phyloP scores from a whole-genome alignment of 1,139 yeast genomes.

The Saccharomyces pastorianus region DNA sequence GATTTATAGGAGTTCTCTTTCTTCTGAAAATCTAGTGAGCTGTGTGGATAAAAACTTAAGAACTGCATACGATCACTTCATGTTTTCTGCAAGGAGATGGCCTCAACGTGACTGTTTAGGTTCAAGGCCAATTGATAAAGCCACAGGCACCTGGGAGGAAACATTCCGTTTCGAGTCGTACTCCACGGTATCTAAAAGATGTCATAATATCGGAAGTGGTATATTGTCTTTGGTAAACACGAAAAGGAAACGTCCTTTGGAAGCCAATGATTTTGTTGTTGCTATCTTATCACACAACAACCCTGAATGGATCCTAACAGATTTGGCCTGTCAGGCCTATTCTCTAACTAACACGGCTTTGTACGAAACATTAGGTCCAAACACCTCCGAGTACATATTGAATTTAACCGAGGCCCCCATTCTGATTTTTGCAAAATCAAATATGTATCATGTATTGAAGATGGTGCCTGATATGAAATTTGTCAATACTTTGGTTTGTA shows the following conservation, averaged over 20 bases:
- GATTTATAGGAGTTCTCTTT: slow-evolving; percentile 42
- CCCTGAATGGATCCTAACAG: slow-evolving; percentile 55
- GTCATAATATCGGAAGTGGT: slow-evolving; percentile 56
- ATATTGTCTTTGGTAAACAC: slow-evolving; percentile 44
- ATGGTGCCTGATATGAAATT: slow-evolving; percentile 34
- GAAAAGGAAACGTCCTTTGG: slow-evolving; percentile 32
- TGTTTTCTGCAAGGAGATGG: slow-evolving; percentile 34
- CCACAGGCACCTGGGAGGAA: slow-evolving; percentile 38
- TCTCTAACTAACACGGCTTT: slow-evolving; percentile 50
- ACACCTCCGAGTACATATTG: slow-evolving; percentile 51
- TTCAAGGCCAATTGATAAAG: slow-evolving; percentile 36
- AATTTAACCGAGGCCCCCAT: slow-evolving; percentile 50
- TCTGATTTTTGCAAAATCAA: slow-evolving; percentile 43
- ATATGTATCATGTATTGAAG: slow-evolving; percentile 38
- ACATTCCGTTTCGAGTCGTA: slow-evolving; percentile 45
- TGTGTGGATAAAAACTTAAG: slow-evolving; percentile 43
- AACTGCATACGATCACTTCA: slow-evolving; percentile 46
- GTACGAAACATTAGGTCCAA: slow-evolving; percentile 58
- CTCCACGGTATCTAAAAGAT: slow-evolving; percentile 36
- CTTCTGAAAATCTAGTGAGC: slow-evolving; percentile 37
- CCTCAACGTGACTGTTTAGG: slow-evolving; percentile 47
- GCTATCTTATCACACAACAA: slow-evolving; percentile 49
- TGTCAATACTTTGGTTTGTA: slow-evolving; percentile 41
- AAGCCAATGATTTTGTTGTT: slow-evolving; percentile 40
- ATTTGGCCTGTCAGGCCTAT: slow-evolving; percentile 48